These are phyloP conservation scores for Chlamydomonas incerta DNA, from an alignment of 139 green algal species.

Conservation along the genomic window DNA sequence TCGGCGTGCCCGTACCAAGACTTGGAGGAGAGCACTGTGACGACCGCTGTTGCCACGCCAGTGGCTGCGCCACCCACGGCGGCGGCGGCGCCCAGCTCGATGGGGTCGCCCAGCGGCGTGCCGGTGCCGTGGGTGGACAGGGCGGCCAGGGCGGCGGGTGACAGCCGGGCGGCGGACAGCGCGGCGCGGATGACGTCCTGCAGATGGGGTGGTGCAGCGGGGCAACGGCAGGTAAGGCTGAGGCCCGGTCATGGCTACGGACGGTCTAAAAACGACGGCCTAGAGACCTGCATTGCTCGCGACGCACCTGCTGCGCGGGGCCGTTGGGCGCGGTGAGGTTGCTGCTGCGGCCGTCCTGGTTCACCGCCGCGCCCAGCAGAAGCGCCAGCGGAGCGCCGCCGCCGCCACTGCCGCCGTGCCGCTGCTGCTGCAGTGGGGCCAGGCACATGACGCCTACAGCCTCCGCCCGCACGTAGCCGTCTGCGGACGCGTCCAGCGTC, in stretches of 20 bases:
- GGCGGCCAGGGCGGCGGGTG: conserved; percentile 42
- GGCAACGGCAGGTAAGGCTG: too few species aligned
- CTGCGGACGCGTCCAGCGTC: conserved; percentile 82
- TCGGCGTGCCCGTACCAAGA: conserved; percentile 80
- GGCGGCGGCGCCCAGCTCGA: conserved; percentile 77
- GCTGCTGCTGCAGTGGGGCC: neutral
- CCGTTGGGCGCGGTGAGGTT: conserved; percentile 90
- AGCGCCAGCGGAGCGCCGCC: conserved; percentile 41
- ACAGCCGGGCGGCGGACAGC: conserved; percentile 46
- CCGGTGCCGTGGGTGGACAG: conserved; percentile 84
- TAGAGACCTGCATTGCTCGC: too few species aligned
- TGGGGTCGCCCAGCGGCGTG: conserved; percentile 88
- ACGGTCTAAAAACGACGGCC: too few species aligned
- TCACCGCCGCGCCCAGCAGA: conserved; percentile 79
- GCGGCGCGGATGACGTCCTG: conserved; percentile 71
- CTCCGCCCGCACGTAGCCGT: conserved; percentile 87
- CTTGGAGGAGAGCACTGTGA: conserved; percentile 79
- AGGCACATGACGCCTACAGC: conserved; percentile 61
- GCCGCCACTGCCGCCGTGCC: neutral
- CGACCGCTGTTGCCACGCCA: neutral
- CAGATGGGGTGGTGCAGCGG: too few species aligned
- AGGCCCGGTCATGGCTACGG: too few species aligned
- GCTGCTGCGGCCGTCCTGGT: conserved; percentile 92
- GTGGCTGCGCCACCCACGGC: neutral
- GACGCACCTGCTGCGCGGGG: conserved; percentile 79